A percentile compares a stretch with the other conserved stretches of the same genome.
Conservation (phyloP, 768 basidiomycete genomes). For the Psilocybe cyanescens region DNA sequence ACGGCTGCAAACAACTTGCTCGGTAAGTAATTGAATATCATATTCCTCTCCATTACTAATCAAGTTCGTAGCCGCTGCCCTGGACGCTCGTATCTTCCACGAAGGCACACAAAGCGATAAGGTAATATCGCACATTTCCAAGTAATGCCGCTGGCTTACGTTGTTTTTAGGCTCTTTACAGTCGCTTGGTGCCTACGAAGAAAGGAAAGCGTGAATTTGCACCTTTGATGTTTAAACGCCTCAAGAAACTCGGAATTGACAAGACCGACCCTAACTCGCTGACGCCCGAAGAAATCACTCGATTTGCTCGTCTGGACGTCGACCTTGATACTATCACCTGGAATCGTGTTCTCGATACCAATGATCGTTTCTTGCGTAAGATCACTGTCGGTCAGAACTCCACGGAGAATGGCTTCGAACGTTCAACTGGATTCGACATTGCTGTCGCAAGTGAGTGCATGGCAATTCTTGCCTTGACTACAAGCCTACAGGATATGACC, state of each 20-base stretch:
- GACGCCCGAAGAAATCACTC: slow-evolving; percentile 88
- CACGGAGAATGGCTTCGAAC: slow-evolving; percentile 88
- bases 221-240: slow-evolving; percentile 93
- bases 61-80: slow-evolving; percentile 73
- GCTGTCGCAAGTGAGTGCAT: slow-evolving; percentile 97
- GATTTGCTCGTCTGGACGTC: slow-evolving; percentile 91
- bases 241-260: slow-evolving; percentile 93
- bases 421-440: slow-evolving; percentile 94
- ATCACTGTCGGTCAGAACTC: slow-evolving; percentile 90
- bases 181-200: slow-evolving; percentile 87
- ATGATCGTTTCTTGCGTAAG: slow-evolving; percentile 95
- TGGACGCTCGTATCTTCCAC: slow-evolving; percentile 98
- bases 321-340: slow-evolving; percentile 93
- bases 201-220: slow-evolving; percentile 96
- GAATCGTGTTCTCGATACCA: slow-evolving; percentile 96
- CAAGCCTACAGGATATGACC: slow-evolving; percentile 88
- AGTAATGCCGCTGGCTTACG: too few species aligned
- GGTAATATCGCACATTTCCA: slow-evolving; percentile 15
- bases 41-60: not conserved
- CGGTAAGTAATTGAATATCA: slow-evolving; percentile 44
- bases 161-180: slow-evolving; percentile 65
- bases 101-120: slow-evolving; percentile 96
- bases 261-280: slow-evolving; percentile 93
- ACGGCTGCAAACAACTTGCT: slow-evolving; percentile 97
- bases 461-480: slow-evolving; percentile 95